phyloP scores from a whole-genome alignment of 140 eudicot genomes.

The Artemisia princeps region DNA sequence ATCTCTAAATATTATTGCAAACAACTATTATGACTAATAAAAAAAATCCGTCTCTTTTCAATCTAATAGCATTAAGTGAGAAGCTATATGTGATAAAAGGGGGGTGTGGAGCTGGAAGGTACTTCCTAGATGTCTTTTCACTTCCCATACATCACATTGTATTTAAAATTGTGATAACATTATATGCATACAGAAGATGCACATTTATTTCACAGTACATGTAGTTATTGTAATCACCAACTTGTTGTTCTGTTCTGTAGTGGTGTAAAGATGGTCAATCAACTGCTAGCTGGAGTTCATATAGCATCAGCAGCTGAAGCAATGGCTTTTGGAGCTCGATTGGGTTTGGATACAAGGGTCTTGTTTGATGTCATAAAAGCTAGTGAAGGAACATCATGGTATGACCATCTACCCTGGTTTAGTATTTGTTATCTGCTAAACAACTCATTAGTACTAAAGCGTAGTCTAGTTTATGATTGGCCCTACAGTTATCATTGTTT shows the following conservation, averaged over 20 bases:
- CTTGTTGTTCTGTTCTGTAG: conserved; percentile 34
- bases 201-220: background rate
- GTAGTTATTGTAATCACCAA: conserved; percentile 13
- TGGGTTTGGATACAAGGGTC: conserved; percentile 74
- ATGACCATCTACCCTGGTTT: conserved; percentile 22
- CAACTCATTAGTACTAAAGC: conserved; percentile 1
- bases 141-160: conserved; percentile 8
- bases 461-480: conserved; percentile 2
- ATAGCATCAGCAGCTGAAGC: conserved; percentile 99
- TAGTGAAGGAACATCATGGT: conserved; percentile 91
- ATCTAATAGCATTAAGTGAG: conserved; percentile 75
- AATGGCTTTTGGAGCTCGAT: conserved; percentile 91
- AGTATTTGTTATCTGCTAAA: conserved; percentile 3
- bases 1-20: conserved; percentile 1
- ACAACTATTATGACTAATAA: conserved; percentile 14
- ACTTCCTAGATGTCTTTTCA: conserved; percentile 24
- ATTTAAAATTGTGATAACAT: background rate
- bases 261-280: conserved; percentile 96
- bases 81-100: conserved; percentile 87
- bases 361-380: conserved; percentile 61
- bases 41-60: conserved; percentile 15
- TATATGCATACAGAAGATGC: conserved; percentile 1
- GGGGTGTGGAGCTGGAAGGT: conserved; percentile 99
- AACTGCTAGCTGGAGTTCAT: conserved; percentile 99
- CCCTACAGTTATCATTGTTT: background rate